Conservation (phyloP, 164 flowering plant genomes). For the Stephania japonica region DNA sequence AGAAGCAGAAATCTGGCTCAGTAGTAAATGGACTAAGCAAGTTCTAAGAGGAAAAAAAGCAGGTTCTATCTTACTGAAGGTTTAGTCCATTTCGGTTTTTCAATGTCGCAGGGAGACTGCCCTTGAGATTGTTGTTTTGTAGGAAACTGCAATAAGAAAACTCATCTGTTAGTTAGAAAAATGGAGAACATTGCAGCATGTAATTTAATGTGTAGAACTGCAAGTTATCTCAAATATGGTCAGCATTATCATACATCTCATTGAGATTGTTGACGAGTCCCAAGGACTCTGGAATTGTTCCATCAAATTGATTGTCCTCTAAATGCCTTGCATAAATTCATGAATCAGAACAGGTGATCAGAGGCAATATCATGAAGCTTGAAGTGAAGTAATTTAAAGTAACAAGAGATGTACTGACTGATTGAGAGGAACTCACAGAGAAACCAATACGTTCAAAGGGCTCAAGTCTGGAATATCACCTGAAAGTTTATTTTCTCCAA, state of each 20-base stretch:
- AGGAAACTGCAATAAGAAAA: slow-evolving; percentile 43
- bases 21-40: not conserved
- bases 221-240: not conserved
- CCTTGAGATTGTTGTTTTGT: slow-evolving; percentile 58
- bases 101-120: slow-evolving; percentile 33
- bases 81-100: slow-evolving; percentile 26
- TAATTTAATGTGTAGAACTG: not conserved
- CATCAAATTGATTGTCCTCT: slow-evolving; percentile 66
- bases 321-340: slow-evolving; percentile 46
- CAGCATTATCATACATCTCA: slow-evolving; percentile 40
- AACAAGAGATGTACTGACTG: not conserved
- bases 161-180: not conserved
- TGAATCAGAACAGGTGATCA: not conserved
- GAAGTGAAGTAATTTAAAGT: not conserved
- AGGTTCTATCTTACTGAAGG: slow-evolving; percentile 32
- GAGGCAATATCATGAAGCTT: not conserved
- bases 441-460: slow-evolving; percentile 31
- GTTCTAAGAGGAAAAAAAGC: not conserved
- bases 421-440: slow-evolving; percentile 41
- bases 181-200: not conserved
- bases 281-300: slow-evolving; percentile 49
- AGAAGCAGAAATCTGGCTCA: not conserved
- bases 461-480: slow-evolving; percentile 60
- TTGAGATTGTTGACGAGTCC: slow-evolving; percentile 38
- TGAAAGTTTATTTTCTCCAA: slow-evolving; percentile 54